Evolutionary conservation across 441 rosid species (phyloP).

Genomic region (Syzygium syzygioides): DNA sequence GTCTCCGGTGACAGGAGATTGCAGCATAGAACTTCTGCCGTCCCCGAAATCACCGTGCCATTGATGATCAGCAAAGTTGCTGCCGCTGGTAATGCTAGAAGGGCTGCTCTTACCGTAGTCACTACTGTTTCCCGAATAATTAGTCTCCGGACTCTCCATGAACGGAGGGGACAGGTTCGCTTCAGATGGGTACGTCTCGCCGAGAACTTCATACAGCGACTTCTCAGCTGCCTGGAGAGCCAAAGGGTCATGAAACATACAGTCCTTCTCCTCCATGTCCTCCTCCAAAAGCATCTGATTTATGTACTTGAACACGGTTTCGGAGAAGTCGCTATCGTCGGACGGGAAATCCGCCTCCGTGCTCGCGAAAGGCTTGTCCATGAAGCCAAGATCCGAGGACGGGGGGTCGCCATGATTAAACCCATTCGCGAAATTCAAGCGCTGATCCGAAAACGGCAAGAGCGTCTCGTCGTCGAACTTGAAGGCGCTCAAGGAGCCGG

Average conservation of each 20-base stretch:
- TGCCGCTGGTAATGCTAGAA: constrained; percentile 13
- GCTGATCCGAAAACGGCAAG: constrained; percentile 20
- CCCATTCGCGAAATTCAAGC: constrained; percentile 8
- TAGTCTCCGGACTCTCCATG: constrained; percentile 29
- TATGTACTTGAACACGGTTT: constrained; percentile 48
- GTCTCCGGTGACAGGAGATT: constrained; percentile 22
- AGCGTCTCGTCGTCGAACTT: constrained; percentile 18
- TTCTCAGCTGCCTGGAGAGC: constrained; percentile 72
- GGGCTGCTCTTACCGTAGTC: constrained; percentile 28
- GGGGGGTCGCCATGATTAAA: constrained; percentile 8
- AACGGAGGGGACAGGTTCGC: constrained; percentile 5
- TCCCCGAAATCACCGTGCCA: constrained; percentile 29
- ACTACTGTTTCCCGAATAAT: constrained; percentile 18
- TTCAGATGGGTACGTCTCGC: constrained; percentile 27
- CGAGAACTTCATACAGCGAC: constrained; percentile 54
- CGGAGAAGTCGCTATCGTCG: constrained; percentile 41
- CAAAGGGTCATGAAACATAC: constrained; percentile 59
- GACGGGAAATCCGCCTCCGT: constrained; percentile 32
- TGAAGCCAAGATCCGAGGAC: constrained; percentile 12
- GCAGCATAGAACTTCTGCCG: constrained; percentile 18
- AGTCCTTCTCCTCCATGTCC: constrained; percentile 59
- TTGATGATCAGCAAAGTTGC: constrained; percentile 22
- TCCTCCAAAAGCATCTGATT: constrained; percentile 82
- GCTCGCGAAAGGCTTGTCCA: constrained; percentile 10
- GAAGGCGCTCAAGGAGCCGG: constrained; percentile 21